A percentile compares a stretch with the other conserved stretches of the same genome.
Evolutionary conservation across 164 flowering plant species (phyloP).

Genomic region (Chimonanthus salicifolius): DNA sequence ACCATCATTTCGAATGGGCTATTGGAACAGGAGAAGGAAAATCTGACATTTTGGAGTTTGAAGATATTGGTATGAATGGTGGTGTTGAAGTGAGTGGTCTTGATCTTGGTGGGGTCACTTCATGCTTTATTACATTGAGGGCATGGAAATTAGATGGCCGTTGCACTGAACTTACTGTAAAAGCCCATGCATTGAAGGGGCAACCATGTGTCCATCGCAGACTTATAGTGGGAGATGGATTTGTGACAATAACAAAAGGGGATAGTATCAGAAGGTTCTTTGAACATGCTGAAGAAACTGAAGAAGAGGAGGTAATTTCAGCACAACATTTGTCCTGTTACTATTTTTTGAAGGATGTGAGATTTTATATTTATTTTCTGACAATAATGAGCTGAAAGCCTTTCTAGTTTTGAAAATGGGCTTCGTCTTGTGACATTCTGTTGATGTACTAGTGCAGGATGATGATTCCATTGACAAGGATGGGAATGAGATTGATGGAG

Average conservation of each 20-base stretch:
- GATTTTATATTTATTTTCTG: neutral
- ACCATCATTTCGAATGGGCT: slow-evolving; percentile 97
- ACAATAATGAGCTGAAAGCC: neutral
- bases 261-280: slow-evolving; percentile 85
- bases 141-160: slow-evolving; percentile 95
- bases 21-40: slow-evolving; percentile 95
- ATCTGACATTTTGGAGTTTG: slow-evolving; percentile 79
- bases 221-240: slow-evolving; percentile 92
- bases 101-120: slow-evolving; percentile 63
- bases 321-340: neutral
- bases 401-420: neutral
- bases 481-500: slow-evolving; percentile 93
- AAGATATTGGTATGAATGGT: slow-evolving; percentile 85
- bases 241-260: slow-evolving; percentile 77
- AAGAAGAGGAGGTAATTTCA: slow-evolving; percentile 85
- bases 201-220: slow-evolving; percentile 92
- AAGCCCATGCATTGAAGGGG: slow-evolving; percentile 95
- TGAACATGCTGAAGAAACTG: slow-evolving; percentile 99
- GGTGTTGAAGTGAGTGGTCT: slow-evolving; percentile 71
- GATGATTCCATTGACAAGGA: slow-evolving; percentile 97
- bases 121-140: slow-evolving; percentile 84
- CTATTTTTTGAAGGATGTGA: neutral
- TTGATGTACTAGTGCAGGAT: slow-evolving; percentile 43
- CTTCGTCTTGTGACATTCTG: neutral
- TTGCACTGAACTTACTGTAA: slow-evolving; percentile 77